Percentiles rank a stretch among this genome's conserved stretches.
Conservation (phyloP, 2,329 filamentous ascomycete genomes). For the Basipetospora chlamydospora region DNA sequence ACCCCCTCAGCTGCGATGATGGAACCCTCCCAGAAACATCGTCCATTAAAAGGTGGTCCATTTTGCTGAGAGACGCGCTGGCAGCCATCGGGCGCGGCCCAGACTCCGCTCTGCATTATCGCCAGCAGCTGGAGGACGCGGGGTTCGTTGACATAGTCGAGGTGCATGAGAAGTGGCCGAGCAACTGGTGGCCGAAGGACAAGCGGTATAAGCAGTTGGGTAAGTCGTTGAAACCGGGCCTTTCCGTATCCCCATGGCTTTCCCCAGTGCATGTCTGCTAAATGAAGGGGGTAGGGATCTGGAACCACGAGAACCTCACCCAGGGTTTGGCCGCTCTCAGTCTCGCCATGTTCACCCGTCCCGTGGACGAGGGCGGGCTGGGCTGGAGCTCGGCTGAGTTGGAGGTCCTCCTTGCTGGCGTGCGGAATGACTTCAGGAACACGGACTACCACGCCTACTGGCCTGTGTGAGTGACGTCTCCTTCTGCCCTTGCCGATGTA, state of each 20-base stretch:
- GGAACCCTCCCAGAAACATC: constrained; percentile 15
- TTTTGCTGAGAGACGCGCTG: constrained; percentile 16
- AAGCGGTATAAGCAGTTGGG: constrained; percentile 36
- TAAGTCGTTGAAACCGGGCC: no score
- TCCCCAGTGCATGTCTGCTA: no score
- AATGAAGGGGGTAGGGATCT: no score
- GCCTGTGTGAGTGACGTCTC: constrained; percentile 18
- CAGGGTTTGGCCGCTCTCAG: constrained; percentile 16
- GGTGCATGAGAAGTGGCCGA: constrained; percentile 32
- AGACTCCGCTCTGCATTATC: constrained; percentile 15
- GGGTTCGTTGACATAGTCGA: constrained; percentile 39
- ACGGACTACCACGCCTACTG: constrained; percentile 17
- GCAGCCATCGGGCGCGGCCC: constrained; percentile 16
- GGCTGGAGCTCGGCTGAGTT: constrained; percentile 17
- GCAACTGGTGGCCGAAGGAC: constrained; percentile 36
- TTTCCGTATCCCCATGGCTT: no score
- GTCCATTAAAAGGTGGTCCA: constrained; percentile 14
- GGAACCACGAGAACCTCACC: constrained; percentile 11
- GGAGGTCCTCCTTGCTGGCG: constrained; percentile 13
- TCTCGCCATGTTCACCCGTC: constrained; percentile 18
- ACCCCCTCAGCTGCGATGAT: constrained; percentile 17
- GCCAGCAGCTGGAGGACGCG: constrained; percentile 27
- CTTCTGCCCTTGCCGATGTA: no score
- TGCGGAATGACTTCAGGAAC: constrained; percentile 16
- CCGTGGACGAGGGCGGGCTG: constrained; percentile 7